Percentiles rank a stretch among this genome's conserved stretches.
phyloP scores from a whole-genome alignment of 2,329 filamentous ascomycete genomes.

The Karstenula rhodostoma region DNA sequence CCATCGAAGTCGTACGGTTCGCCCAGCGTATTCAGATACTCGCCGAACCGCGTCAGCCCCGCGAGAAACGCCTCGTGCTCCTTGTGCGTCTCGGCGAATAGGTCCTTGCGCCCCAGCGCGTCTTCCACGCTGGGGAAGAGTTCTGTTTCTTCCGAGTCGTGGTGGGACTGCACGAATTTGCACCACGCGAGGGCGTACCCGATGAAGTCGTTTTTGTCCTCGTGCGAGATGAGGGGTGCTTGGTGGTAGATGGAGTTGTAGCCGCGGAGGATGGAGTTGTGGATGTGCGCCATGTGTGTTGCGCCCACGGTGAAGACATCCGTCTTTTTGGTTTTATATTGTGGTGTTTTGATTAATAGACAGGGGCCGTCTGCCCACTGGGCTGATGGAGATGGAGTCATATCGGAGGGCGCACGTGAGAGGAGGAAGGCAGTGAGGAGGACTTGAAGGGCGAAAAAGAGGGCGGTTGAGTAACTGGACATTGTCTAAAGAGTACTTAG shows the following conservation, averaged over 20 bases:
- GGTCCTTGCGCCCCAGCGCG: slow-evolving; percentile 33
- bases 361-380: slow-evolving; percentile 44
- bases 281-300: slow-evolving; percentile 49
- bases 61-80: slow-evolving; percentile 46
- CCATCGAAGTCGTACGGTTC: slow-evolving; percentile 34
- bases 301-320: slow-evolving; percentile 47
- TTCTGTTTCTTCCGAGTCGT: slow-evolving; percentile 48
- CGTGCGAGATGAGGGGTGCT: slow-evolving; percentile 40
- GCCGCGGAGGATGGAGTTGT: slow-evolving; percentile 52
- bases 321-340: slow-evolving; percentile 42
- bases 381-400: slow-evolving; percentile 18
- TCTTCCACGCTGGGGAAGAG: slow-evolving; percentile 47
- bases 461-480: slow-evolving; percentile 8
- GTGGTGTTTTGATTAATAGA: slow-evolving; percentile 37
- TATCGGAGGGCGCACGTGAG: slow-evolving; percentile 16
- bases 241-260: slow-evolving; percentile 54
- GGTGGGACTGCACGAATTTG: slow-evolving; percentile 45
- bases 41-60: slow-evolving; percentile 34
- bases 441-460: slow-evolving; percentile 23
- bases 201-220: slow-evolving; percentile 46
- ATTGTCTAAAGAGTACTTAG: neutral
- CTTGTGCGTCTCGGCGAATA: slow-evolving; percentile 43
- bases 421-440: slow-evolving; percentile 20
- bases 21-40: slow-evolving; percentile 34
- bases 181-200: slow-evolving; percentile 48